phyloP scores from a whole-genome alignment of 202 grass and related monocot genomes.

The Eragrostis tef region DNA sequence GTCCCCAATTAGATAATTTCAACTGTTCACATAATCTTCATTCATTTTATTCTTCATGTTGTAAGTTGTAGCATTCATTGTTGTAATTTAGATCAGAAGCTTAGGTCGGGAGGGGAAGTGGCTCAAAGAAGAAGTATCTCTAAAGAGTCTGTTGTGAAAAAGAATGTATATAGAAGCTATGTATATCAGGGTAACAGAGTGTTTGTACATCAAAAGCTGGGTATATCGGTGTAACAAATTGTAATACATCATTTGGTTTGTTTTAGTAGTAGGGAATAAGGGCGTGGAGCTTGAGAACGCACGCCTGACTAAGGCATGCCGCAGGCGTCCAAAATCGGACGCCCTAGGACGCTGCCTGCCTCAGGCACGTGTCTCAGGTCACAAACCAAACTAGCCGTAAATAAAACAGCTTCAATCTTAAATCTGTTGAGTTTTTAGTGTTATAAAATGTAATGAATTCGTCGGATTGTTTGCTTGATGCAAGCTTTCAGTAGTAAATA shows the following conservation, averaged over 20 bases:
- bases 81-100: constrained; percentile 24
- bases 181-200: not conserved
- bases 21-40: constrained; percentile 10
- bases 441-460: not conserved
- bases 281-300: too few species aligned
- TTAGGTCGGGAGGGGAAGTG: not conserved
- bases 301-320: too few species aligned
- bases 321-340: too few species aligned
- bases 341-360: too few species aligned
- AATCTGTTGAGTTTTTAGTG: not conserved
- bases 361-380: too few species aligned
- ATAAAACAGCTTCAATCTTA: constrained; percentile 23
- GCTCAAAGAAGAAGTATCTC: not conserved
- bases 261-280: not conserved
- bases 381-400: too few species aligned
- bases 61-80: constrained; percentile 37
- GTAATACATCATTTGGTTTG: constrained; percentile 33
- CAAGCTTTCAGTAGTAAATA: not conserved
- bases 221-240: constrained; percentile 2
- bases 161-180: constrained; percentile 46
- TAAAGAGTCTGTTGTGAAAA: constrained; percentile 13
- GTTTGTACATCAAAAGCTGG: constrained; percentile 25
- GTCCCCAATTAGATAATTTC: constrained; percentile 6
- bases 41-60: constrained; percentile 42
- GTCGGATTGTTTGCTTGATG: not conserved